Conservation (phyloP, 176 grass and related monocot species). For the Cymbopogon citratus region DNA sequence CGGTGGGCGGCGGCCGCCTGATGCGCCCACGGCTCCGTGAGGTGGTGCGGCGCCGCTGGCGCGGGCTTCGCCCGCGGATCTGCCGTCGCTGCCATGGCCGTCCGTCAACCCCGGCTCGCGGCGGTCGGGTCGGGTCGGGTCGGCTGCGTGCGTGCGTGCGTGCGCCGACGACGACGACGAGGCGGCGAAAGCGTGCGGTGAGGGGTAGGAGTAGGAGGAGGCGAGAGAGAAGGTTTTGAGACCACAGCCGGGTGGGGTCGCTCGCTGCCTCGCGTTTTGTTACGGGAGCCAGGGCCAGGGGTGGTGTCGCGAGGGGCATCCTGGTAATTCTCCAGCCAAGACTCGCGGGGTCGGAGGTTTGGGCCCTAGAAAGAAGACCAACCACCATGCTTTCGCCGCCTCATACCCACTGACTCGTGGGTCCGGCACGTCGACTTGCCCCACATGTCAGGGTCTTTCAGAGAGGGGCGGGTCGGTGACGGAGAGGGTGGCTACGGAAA, state of each 20-base stretch:
- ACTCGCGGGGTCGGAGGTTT: constrained; percentile 6
- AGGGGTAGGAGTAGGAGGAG: background rate
- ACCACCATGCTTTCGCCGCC: background rate
- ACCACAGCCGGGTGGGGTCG: constrained; percentile 24
- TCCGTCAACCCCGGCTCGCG: background rate
- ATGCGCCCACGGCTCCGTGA: constrained; percentile 42
- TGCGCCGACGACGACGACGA: constrained; percentile 9
- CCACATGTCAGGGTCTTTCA: background rate
- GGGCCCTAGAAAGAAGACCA: background rate
- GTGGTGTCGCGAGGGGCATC: constrained; percentile 15
- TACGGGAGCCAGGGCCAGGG: constrained; percentile 19
- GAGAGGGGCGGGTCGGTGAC: accelerated
- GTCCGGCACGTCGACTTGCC: accelerated
- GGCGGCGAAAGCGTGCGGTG: constrained; percentile 1
- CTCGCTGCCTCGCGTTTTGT: constrained; percentile 22
- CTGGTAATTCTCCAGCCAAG: constrained; percentile 9
- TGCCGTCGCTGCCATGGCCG: constrained; percentile 53
- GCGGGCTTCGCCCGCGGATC: constrained; percentile 56
- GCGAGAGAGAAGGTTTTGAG: constrained; percentile 45
- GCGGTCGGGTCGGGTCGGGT: too few species aligned
- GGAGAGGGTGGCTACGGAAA: background rate
- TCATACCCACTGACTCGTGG: background rate
- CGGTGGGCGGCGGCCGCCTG: background rate
- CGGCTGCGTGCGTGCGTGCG: background rate
- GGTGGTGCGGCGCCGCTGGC: constrained; percentile 27